phyloP scores from a whole-genome alignment of 78 protist species.

The Dictyostelium discoideum region DNA sequence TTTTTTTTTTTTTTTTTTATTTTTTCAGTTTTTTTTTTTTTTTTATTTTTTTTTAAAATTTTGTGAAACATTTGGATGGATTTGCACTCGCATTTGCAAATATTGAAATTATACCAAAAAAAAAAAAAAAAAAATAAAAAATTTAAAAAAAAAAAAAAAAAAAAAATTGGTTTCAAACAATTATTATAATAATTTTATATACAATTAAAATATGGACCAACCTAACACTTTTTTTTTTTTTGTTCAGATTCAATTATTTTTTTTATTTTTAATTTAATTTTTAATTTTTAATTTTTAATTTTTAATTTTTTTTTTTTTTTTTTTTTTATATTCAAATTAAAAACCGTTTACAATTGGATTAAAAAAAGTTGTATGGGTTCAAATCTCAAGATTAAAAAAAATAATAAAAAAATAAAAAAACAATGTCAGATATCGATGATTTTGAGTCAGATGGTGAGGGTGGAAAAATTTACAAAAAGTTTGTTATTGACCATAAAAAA shows the following conservation, averaged over 20 bases:
- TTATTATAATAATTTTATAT: background rate
- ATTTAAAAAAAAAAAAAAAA: background rate
- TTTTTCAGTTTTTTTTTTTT: too few species aligned
- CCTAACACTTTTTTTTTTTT: background rate
- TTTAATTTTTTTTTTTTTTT: background rate
- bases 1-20: too few species aligned
- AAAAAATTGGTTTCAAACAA: background rate
- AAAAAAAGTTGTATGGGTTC: background rate
- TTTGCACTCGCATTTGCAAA: background rate
- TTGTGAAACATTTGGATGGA: background rate
- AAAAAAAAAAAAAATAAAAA: background rate
- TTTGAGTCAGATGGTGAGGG: background rate
- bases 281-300: background rate
- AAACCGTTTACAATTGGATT: background rate
- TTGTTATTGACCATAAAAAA: background rate
- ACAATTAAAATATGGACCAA: background rate
- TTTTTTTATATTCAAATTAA: background rate
- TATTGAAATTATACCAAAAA: background rate
- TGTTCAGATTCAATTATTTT: background rate
- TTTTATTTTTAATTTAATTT: too few species aligned
- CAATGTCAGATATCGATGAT: background rate
- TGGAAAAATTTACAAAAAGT: background rate
- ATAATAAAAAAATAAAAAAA: too few species aligned
- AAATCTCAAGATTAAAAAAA: background rate
- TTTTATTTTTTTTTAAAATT: too few species aligned